Conservation (phyloP, 2,329 filamentous ascomycete species). For the Microsporum audouinii region DNA sequence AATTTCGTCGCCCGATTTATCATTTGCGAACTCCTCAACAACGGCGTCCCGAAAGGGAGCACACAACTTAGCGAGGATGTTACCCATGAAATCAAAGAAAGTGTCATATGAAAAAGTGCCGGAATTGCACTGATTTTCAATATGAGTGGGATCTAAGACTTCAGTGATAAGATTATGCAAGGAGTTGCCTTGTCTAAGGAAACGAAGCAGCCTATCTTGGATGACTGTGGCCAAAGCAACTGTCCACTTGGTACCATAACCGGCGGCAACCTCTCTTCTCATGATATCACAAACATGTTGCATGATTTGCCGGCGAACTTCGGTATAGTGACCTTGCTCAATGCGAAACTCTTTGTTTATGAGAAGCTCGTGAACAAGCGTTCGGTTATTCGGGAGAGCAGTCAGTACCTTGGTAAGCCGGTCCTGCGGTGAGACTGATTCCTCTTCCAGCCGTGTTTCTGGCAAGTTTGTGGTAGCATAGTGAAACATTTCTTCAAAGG, state of each 20-base stretch:
- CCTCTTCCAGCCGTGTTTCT: constrained; percentile 23
- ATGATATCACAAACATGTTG: constrained; percentile 48
- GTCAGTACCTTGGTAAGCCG: constrained; percentile 45
- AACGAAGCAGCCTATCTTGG: constrained; percentile 47
- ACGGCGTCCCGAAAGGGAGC: constrained; percentile 52
- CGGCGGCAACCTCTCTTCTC: constrained; percentile 46
- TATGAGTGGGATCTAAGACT: constrained; percentile 47
- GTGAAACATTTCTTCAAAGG: constrained; percentile 32
- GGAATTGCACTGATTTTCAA: constrained; percentile 47
- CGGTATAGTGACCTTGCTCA: constrained; percentile 39
- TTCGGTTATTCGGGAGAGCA: constrained; percentile 49
- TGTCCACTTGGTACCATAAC: constrained; percentile 48
- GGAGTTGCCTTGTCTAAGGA: constrained; percentile 49
- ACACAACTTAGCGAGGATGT: constrained; percentile 52
- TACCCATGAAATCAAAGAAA: constrained; percentile 54
- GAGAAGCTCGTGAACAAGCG: constrained; percentile 52
- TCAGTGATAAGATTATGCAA: constrained; percentile 51
- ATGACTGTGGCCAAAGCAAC: constrained; percentile 57
- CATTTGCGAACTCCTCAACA: constrained; percentile 45
- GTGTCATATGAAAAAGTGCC: constrained; percentile 53
- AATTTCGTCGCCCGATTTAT: constrained; percentile 45
- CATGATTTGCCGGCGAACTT: constrained; percentile 46
- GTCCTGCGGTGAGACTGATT: constrained; percentile 25
- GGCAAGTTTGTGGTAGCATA: constrained; percentile 21
- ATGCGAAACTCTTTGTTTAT: constrained; percentile 54